Evolutionary conservation across 2,329 filamentous ascomycete genomes (phyloP).

Genomic region (Colletotrichum zoysiae): DNA sequence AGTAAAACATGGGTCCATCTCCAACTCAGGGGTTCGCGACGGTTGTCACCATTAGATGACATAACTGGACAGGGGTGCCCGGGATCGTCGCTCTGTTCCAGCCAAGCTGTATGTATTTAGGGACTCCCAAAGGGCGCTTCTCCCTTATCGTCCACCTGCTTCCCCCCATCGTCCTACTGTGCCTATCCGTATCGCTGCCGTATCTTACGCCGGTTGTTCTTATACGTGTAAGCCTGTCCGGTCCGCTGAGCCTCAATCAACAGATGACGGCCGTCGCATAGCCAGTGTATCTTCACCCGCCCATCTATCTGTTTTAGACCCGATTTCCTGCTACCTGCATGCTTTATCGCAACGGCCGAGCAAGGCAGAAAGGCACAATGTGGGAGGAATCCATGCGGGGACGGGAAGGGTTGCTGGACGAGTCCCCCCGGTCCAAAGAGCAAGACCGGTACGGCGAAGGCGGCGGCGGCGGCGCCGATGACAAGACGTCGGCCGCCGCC

Average conservation of each 20-base stretch:
- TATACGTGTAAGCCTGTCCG: not conserved
- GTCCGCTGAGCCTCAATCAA: slow-evolving; percentile 8
- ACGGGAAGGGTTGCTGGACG: not conserved
- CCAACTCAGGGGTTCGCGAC: slow-evolving; percentile 8
- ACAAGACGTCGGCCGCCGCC: slow-evolving; percentile 20
- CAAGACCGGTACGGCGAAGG: slow-evolving; percentile 20
- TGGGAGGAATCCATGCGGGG: slow-evolving; percentile 13
- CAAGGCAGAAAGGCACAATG: slow-evolving; percentile 10
- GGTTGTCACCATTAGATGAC: slow-evolving; percentile 21
- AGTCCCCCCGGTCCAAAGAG: slow-evolving; percentile 3
- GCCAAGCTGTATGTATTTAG: slow-evolving; percentile 16
- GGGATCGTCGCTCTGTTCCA: slow-evolving; percentile 13
- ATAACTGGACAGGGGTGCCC: slow-evolving; percentile 15
- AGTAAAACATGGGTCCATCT: no score
- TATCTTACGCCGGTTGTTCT: not conserved
- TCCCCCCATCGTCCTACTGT: not conserved
- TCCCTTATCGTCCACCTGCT: slow-evolving; percentile 10
- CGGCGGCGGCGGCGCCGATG: not conserved
- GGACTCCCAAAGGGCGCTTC: slow-evolving; percentile 15
- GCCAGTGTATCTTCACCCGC: not conserved
- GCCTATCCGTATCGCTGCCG: not conserved
- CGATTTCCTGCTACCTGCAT: not conserved
- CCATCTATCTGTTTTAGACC: not conserved
- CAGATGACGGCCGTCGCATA: slow-evolving; percentile 7
- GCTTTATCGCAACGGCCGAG: slow-evolving; percentile 14